phyloP scores from a whole-genome alignment of 1,284 basidiomycete genomes.

The Melampsora americana region DNA sequence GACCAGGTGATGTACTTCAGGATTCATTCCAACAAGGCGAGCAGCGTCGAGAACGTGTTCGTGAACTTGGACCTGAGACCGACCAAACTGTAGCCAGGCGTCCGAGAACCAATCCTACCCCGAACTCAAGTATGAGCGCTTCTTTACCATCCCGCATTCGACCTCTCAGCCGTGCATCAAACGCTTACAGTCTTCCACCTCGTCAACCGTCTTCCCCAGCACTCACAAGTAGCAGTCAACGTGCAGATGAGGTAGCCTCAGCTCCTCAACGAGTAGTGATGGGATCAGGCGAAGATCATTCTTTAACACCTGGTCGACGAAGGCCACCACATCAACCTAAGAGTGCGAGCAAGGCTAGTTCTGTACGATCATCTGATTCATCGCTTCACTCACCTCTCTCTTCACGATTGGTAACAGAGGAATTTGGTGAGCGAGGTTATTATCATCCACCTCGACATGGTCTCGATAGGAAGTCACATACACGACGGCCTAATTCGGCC shows the following conservation, averaged over 20 bases:
- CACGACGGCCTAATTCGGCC: constrained; percentile 6
- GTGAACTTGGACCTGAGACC: constrained; percentile 27
- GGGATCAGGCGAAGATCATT: neutral
- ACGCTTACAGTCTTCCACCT: constrained; percentile 3
- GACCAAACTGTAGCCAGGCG: constrained; percentile 14
- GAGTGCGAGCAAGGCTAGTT: constrained; percentile 3
- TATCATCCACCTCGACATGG: neutral
- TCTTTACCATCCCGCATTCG: neutral
- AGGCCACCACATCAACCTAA: neutral
- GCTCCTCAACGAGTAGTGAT: neutral
- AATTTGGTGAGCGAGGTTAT: constrained; percentile 8
- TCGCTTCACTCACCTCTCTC: constrained; percentile 13
- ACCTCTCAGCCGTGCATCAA: neutral
- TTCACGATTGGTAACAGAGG: neutral
- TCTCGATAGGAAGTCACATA: neutral
- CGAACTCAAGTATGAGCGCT: constrained; percentile 26
- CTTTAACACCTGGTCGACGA: neutral
- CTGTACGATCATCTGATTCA: constrained; percentile 5
- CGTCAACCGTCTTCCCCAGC: neutral
- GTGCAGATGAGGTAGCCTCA: neutral
- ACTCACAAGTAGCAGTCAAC: neutral
- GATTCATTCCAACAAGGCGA: neutral
- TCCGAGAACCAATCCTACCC: constrained; percentile 21
- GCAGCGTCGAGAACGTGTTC: constrained; percentile 28
- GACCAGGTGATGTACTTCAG: constrained; percentile 38